Evolutionary conservation across 108 stramenopile species (phyloP), one percentile per base, ranked within the genome.

Genomic region (Nitzschia palea): DNA sequence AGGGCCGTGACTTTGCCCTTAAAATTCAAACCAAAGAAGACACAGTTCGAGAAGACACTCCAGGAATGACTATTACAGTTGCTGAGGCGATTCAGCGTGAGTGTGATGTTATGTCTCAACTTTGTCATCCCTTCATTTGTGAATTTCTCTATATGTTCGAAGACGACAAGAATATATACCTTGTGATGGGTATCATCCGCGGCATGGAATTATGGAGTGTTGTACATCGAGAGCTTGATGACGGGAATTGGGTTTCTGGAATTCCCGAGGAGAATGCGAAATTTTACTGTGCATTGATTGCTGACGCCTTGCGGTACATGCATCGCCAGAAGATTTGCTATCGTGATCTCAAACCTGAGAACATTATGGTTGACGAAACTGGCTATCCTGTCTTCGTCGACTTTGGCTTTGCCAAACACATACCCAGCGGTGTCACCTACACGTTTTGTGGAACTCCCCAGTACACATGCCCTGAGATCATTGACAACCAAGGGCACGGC

Each of bases 381-480:
- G 96, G 96, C 8, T 95, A 89, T 60, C 62, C 91, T 18, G 88
- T 86, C 35, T 82, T 93, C 35, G 87, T 91, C 28, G 97, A 97
- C 60, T 93, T 92, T 76, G 91, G 91, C 25, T 93, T 91, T 53
- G 91, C 86, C 12, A 53, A 72, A 30, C 44, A 55, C 34, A 31
- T 93, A 83, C 86, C 47, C 44, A 87, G 51, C 29, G 59, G 70
- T 30, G 84, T 82, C 51, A 89, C 86, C n/a, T 88, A 72, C 62
- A 91, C 95, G n/a, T 77, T 96, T 1, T 95, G 94, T 62, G 94
- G 96, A 22, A 95, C 94, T 26, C 94, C 95, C 8, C 94, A 89
- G 53, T 90, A 95, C 54, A 78, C 90, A 1, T 85, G 85, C 25
- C 94, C 94, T 4, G 89, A 92, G 66, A 80, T 91, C 17, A 55